These are phyloP conservation scores for Saccharomycopsis synnaedendra DNA, from an alignment of 805 yeast genomes.

Conservation along the genomic window DNA sequence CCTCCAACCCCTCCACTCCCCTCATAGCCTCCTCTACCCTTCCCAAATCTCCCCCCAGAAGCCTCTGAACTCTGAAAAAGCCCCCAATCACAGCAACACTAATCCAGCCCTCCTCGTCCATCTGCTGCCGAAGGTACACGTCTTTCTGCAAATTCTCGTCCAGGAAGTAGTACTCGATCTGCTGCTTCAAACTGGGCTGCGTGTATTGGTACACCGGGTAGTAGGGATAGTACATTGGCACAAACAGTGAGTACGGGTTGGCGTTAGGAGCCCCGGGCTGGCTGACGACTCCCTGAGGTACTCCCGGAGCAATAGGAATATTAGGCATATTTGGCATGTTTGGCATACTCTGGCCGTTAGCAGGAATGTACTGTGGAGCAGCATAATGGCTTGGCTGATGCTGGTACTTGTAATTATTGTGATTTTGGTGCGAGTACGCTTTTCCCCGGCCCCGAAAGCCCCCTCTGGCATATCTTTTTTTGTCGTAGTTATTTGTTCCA, in stretches of 20 bases:
- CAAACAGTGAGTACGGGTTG: not conserved
- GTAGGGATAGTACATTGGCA: not conserved
- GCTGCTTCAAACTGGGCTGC: conserved; percentile 27
- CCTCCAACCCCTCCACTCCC: conserved; percentile 26
- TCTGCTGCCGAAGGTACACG: conserved; percentile 67
- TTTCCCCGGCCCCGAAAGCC: no score
- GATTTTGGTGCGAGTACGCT: no score
- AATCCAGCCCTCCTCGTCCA: conserved; percentile 69
- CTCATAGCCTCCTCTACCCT: conserved; percentile 42
- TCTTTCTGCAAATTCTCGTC: conserved; percentile 82
- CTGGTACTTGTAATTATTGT: no score
- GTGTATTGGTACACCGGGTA: not conserved
- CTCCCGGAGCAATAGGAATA: not conserved
- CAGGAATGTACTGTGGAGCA: not conserved
- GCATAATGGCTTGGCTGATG: no score
- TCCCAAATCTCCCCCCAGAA: conserved; percentile 43
- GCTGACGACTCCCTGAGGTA: not conserved
- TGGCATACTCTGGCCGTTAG: not conserved
- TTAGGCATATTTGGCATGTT: not conserved
- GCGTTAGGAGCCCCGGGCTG: not conserved
- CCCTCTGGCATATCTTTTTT: no score
- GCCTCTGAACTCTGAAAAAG: conserved; percentile 65
- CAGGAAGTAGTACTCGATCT: conserved; percentile 85
- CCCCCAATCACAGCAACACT: conserved; percentile 50
- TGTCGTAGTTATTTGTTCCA: no score